These are phyloP conservation scores for Xylaria digitata DNA, from an alignment of 2,329 filamentous ascomycete species.

Conservation along the genomic window DNA sequence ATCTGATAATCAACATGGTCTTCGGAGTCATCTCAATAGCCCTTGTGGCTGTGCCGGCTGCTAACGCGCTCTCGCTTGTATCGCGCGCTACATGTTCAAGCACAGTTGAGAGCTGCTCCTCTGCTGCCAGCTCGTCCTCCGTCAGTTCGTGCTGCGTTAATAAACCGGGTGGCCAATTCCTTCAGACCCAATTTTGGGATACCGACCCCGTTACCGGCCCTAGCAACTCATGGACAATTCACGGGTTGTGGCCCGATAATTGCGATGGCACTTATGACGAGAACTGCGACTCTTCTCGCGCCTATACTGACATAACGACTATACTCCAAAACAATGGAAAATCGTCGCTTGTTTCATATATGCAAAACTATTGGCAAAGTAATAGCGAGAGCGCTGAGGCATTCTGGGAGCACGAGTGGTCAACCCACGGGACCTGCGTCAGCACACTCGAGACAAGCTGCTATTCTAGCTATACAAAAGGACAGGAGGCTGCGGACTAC, in stretches of 20 bases:
- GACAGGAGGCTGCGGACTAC: conserved; percentile 75
- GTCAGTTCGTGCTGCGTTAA: conserved; percentile 79
- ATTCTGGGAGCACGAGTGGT: conserved; percentile 81
- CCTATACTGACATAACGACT: conserved; percentile 72
- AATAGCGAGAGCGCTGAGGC: conserved; percentile 70
- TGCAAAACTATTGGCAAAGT: conserved; percentile 79
- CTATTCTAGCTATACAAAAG: conserved; percentile 69
- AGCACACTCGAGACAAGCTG: conserved; percentile 74
- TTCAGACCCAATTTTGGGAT: conserved; percentile 85
- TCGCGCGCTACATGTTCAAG: conserved; percentile 27
- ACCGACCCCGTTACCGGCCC: conserved; percentile 72
- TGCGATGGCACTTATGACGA: conserved; percentile 77
- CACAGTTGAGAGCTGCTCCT: conserved; percentile 40
- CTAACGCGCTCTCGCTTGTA: conserved; percentile 5
- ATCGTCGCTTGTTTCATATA: conserved; percentile 69
- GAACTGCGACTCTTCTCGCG: conserved; percentile 70
- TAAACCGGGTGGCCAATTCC: conserved; percentile 74
- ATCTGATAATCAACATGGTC: conserved; percentile 3
- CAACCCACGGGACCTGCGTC: conserved; percentile 78
- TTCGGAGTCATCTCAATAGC: conserved; percentile 10
- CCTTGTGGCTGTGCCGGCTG: conserved; percentile 21
- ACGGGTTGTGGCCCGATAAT: conserved; percentile 75
- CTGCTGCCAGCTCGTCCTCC: conserved; percentile 37
- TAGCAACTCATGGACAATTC: conserved; percentile 77
- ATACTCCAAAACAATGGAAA: conserved; percentile 63